Evolutionary conservation across 345 rosid genomes (phyloP).

Genomic region (Cardamine chenopodiifolia): DNA sequence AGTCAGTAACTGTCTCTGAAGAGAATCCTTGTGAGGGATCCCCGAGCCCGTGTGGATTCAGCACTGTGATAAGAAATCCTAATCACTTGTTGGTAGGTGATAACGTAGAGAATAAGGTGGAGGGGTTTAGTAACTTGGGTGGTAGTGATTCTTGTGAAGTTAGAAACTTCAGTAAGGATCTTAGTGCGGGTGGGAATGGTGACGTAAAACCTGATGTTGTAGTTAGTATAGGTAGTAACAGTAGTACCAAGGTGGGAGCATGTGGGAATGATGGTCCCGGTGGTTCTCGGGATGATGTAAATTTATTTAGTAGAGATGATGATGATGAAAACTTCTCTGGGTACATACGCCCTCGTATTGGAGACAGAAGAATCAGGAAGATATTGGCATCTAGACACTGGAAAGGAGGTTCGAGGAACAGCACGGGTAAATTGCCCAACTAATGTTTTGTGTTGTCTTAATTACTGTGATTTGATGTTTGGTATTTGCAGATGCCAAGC

Average conservation of each 20-base stretch:
- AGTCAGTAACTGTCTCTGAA: not conserved
- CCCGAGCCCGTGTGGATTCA: slow-evolving; percentile 27
- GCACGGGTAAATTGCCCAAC: not conserved
- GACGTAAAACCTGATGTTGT: slow-evolving; percentile 57
- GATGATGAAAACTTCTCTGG: slow-evolving; percentile 93
- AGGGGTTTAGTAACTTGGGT: slow-evolving; percentile 34
- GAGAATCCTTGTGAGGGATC: not conserved
- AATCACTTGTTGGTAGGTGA: slow-evolving; percentile 49
- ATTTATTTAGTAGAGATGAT: slow-evolving; percentile 71
- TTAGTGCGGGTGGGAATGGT: slow-evolving; percentile 40
- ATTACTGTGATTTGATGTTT: slow-evolving; percentile 14
- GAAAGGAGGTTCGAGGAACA: slow-evolving; percentile 57
- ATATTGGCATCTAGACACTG: slow-evolving; percentile 79
- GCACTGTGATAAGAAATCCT: slow-evolving; percentile 36
- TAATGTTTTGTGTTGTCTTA: not conserved
- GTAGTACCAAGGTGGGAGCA: slow-evolving; percentile 25
- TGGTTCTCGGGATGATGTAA: slow-evolving; percentile 60
- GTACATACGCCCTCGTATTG: slow-evolving; percentile 68
- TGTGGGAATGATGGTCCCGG: slow-evolving; percentile 24
- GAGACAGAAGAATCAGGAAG: slow-evolving; percentile 90
- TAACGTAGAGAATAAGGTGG: slow-evolving; percentile 26
- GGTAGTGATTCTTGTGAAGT: slow-evolving; percentile 33
- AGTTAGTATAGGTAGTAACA: slow-evolving; percentile 60
- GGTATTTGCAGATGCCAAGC: slow-evolving; percentile 49
- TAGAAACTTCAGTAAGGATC: slow-evolving; percentile 36